Conservation (phyloP, 768 basidiomycete genomes). For the Agrocybe praecox region DNA sequence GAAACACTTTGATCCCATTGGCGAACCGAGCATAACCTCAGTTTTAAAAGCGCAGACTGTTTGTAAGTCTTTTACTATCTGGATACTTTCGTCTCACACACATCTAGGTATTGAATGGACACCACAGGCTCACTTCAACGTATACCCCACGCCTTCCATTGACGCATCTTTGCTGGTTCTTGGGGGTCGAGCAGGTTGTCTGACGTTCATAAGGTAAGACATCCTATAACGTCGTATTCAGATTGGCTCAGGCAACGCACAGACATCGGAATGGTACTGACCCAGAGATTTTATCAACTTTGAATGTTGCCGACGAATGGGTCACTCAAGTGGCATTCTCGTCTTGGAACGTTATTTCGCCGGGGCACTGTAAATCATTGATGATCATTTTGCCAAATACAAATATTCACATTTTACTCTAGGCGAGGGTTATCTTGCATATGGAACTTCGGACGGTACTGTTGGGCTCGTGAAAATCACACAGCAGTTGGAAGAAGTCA, state of each 20-base stretch:
- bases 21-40: slow-evolving; percentile 24
- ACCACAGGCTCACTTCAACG: slow-evolving; percentile 55
- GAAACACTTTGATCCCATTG: slow-evolving; percentile 21
- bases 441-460: slow-evolving; percentile 58
- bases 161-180: slow-evolving; percentile 71
- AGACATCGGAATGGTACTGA: slow-evolving; percentile 23
- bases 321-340: slow-evolving; percentile 65
- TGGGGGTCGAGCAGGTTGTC: slow-evolving; percentile 67
- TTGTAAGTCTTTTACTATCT: slow-evolving; percentile 38
- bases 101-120: slow-evolving; percentile 72
- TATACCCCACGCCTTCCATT: slow-evolving; percentile 45
- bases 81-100: no score
- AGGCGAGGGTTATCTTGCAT: slow-evolving; percentile 66
- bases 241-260: background rate
- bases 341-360: slow-evolving; percentile 42
- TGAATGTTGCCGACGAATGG: slow-evolving; percentile 60
- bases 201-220: slow-evolving; percentile 59
- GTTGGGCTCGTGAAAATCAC: slow-evolving; percentile 56
- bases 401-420: background rate
- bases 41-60: slow-evolving; percentile 57
- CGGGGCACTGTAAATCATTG: slow-evolving; percentile 40
- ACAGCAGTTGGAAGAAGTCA: slow-evolving; percentile 41
- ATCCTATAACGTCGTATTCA: background rate
- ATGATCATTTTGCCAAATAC: background rate
- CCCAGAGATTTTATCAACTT: slow-evolving; percentile 34